phyloP scores from a whole-genome alignment of 805 yeast genomes.

The Wickerhamiella nectarea region DNA sequence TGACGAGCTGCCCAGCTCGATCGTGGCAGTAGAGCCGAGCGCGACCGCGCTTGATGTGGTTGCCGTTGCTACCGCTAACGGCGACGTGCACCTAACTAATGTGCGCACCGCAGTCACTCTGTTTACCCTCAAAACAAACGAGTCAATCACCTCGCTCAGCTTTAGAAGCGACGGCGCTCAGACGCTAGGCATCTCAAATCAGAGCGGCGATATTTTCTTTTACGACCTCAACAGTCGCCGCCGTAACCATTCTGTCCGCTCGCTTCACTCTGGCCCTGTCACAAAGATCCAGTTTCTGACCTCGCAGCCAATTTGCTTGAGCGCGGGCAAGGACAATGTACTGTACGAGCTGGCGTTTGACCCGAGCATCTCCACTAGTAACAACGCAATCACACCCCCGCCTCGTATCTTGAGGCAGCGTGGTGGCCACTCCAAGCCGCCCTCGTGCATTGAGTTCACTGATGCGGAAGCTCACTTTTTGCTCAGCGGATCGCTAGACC shows the following conservation, averaged over 20 bases:
- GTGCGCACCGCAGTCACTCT: conserved; percentile 46
- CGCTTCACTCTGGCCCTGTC: conserved; percentile 74
- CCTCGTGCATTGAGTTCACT: conserved; percentile 61
- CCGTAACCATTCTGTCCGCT: conserved; percentile 61
- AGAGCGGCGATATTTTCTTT: conserved; percentile 71
- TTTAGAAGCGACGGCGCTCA: conserved; percentile 84
- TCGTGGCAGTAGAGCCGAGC: conserved; percentile 63
- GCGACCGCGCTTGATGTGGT: conserved; percentile 69
- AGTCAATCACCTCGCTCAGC: conserved; percentile 44
- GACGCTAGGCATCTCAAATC: conserved; percentile 66
- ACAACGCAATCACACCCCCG: conserved; percentile 55
- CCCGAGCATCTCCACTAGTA: conserved; percentile 57
- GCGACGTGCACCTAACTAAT: conserved; percentile 53
- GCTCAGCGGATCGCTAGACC: conserved; percentile 75
- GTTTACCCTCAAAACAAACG: conserved; percentile 33
- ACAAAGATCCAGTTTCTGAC: conserved; percentile 59
- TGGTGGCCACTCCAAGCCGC: conserved; percentile 96
- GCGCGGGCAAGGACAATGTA: conserved; percentile 83
- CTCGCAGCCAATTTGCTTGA: conserved; percentile 83
- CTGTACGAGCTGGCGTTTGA: conserved; percentile 87
- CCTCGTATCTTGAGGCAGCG: conserved; percentile 86
- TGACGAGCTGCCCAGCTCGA: conserved; percentile 35
- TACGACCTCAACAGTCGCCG: conserved; percentile 63
- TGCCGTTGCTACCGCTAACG: conserved; percentile 62
- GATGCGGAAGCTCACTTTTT: conserved; percentile 71